Base-by-base conservation (phyloP, 2,329 filamentous ascomycete genomes). In the Aureobasidium sp. region DNA sequence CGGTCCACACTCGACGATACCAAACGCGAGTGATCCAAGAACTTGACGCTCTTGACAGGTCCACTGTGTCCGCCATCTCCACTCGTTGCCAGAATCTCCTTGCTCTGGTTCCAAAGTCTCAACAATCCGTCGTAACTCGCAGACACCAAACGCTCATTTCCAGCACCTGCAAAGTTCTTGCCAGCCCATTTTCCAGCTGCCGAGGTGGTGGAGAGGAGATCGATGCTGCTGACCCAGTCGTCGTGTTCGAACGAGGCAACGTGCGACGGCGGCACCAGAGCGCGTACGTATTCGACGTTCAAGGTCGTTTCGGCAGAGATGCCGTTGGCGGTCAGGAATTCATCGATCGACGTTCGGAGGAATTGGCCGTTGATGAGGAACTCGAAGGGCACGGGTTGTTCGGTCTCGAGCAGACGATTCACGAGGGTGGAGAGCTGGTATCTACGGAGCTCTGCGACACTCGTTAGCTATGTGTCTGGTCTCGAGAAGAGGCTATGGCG, bases 331-430 rank as follows among this genome's bases (percentile, higher is more conserved):
- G 86, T 86, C 63, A 99, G 85, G 76, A 96, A 96, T 70, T 97
- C 90, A 73, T 96, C 90, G 67, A 99, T 84, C 21, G 90, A 91
- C 29, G 91, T 89, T 64, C 90, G 88, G 57, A 99, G 83, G 75
- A 96, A 97, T 70, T 88, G 87, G 74, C 94, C 94, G 75, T 97
- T 94, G 76, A 96, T 87, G 68, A 99, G 83, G 78, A 99, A 97
- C 76, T 99, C 94, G 76, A 99, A 88, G 21, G 90, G 90, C 49
- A 92, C 82, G 13, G 89, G 85, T 68, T 81, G 81, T 59, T 81
- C 78, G 62, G 77, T 81, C 39, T 79, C 75, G 34, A 87, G 75
- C 11, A 87, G 77, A 64, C 81, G 81, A 70, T 87, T 87, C 59
- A 87, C 82, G 62, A 87, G 76, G 2, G 81, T 84, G 1, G 85